These are phyloP conservation scores for Exobasidium rhododendri DNA, from an alignment of 1,284 basidiomycete genomes.

Conservation along the genomic window DNA sequence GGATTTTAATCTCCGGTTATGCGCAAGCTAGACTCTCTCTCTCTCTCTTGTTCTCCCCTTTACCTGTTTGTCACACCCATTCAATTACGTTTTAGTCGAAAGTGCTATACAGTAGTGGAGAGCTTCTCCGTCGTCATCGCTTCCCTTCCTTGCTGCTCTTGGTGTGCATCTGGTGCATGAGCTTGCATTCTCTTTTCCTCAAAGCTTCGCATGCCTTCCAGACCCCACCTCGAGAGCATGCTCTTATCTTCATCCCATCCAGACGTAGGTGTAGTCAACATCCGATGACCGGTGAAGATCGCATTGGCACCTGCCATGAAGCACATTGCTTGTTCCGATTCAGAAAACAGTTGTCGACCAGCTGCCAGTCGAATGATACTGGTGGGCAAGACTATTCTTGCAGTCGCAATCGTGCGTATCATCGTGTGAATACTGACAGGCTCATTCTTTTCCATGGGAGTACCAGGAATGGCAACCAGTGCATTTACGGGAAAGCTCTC, in stretches of 20 bases:
- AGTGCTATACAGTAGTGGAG: too few relatives aligned
- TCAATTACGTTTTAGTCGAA: too few relatives aligned
- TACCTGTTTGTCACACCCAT: too few relatives aligned
- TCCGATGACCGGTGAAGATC: conserved; percentile 93
- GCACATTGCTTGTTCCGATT: conserved; percentile 93
- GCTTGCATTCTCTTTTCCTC: conserved; percentile 41
- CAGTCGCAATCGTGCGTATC: conserved; percentile 89
- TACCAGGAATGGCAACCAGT: conserved; percentile 66
- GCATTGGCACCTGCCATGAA: conserved; percentile 99
- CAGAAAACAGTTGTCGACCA: conserved; percentile 81
- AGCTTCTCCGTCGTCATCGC: too few relatives aligned
- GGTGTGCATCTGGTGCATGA: background rate
- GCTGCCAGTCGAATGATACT: conserved; percentile 95
- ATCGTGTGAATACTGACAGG: conserved; percentile 69
- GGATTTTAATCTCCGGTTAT: too few relatives aligned
- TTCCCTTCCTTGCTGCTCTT: too few relatives aligned
- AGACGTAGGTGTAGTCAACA: conserved; percentile 85
- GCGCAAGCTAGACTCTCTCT: too few relatives aligned
- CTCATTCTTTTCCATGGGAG: conserved; percentile 62
- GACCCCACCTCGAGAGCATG: conserved; percentile 84
- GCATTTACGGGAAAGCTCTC: conserved; percentile 99
- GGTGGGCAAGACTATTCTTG: conserved; percentile 79
- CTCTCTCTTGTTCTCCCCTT: too few relatives aligned
- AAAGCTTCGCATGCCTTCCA: conserved; percentile 81
- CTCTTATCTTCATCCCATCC: conserved; percentile 73